phyloP scores from a whole-genome alignment of 163 green algal genomes.

The Scenedesmus sp. region DNA sequence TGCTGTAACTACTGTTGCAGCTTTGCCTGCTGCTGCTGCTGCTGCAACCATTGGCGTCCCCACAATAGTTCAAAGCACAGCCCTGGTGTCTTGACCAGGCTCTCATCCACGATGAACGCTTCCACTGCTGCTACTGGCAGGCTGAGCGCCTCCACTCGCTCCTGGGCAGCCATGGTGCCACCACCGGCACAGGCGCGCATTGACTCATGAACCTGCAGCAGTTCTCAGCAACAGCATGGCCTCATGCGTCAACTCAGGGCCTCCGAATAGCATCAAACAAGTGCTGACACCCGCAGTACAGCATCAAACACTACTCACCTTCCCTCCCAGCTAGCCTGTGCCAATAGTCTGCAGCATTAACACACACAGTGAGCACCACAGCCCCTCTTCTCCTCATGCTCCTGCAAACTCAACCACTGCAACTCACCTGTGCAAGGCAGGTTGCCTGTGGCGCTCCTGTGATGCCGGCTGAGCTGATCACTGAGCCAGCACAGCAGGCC shows the following conservation, averaged over 20 bases:
- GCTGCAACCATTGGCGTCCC: constrained; percentile 15
- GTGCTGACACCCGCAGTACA: neutral
- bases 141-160: constrained; percentile 36
- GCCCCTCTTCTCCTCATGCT: no score
- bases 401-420: neutral
- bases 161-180: constrained; percentile 19
- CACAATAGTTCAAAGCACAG: constrained; percentile 45
- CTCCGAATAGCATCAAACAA: neutral
- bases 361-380: no score
- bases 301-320: no score
- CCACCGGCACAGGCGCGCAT: constrained; percentile 38
- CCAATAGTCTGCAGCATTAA: neutral
- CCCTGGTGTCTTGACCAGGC: constrained; percentile 31
- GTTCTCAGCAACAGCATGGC: neutral
- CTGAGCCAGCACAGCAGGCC: neutral
- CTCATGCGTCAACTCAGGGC: neutral
- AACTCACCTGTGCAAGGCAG: constrained; percentile 17
- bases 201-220: constrained; percentile 38
- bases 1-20: neutral
- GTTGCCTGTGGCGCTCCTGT: constrained; percentile 35
- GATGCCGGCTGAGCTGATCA: constrained; percentile 44
- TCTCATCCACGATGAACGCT: constrained; percentile 33
- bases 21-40: neutral
- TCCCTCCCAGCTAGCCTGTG: no score
- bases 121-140: constrained; percentile 9